Percentiles rank a stretch among this genome's conserved stretches.
These are phyloP conservation scores for Wickerhamomyces tratensis DNA, from an alignment of 805 yeast genomes.

Conservation along the genomic window DNA sequence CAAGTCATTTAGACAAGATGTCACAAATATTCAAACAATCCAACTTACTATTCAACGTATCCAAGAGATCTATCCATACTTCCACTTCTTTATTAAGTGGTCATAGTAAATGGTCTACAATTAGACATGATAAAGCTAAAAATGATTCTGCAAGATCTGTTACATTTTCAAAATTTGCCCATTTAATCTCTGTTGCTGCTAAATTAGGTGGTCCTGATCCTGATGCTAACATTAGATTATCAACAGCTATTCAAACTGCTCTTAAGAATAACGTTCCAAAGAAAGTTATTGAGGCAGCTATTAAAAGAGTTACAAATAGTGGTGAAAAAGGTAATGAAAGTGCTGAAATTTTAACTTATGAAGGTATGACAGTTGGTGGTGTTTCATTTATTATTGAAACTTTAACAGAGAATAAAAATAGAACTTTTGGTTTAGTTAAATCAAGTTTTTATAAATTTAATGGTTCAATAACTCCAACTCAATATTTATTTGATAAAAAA, in stretches of 20 bases:
- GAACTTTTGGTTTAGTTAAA: conserved; percentile 70
- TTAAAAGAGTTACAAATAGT: conserved; percentile 76
- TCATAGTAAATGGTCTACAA: conserved; percentile 93
- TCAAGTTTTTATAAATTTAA: conserved; percentile 64
- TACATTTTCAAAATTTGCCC: conserved; percentile 60
- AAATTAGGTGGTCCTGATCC: conserved; percentile 65
- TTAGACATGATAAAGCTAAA: conserved; percentile 88
- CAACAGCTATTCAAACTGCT: conserved; percentile 72
- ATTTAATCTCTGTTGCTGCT: conserved; percentile 67
- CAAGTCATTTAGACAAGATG: too few species aligned
- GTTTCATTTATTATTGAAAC: conserved; percentile 81
- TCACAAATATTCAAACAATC: too few species aligned
- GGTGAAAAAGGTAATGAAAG: conserved; percentile 31
- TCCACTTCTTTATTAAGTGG: conserved; percentile 32
- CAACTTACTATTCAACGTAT: not conserved
- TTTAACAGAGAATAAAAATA: conserved; percentile 76
- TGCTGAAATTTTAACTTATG: conserved; percentile 51
- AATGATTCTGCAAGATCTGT: conserved; percentile 75
- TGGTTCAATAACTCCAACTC: conserved; percentile 67
- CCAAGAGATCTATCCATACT: not conserved
- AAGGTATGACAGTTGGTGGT: conserved; percentile 91
- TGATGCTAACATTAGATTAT: conserved; percentile 46
- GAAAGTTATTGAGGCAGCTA: conserved; percentile 78
- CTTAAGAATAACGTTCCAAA: conserved; percentile 68
- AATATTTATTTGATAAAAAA: conserved; percentile 64